These are phyloP conservation scores for Chalciporus pseudorubinellus DNA, from an alignment of 768 basidiomycete genomes.

Conservation along the genomic window DNA sequence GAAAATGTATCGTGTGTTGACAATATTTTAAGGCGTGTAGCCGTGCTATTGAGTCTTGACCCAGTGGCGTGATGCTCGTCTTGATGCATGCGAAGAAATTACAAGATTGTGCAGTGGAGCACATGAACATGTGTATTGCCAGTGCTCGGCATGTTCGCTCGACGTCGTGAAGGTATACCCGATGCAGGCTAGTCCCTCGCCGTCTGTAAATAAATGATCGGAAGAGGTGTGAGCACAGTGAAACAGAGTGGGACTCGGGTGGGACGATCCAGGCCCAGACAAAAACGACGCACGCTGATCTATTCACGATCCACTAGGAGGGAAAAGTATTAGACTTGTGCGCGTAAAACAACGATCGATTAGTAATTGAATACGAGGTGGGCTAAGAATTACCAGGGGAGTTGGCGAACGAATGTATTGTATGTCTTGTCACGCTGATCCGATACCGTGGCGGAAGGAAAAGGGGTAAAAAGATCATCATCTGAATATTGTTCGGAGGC, in stretches of 20 bases:
- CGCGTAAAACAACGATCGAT: not conserved
- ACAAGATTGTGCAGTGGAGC: too few species aligned
- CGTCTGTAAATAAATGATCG: too few species aligned
- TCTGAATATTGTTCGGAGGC: conserved; percentile 9
- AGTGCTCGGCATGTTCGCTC: not conserved
- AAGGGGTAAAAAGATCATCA: conserved; percentile 1
- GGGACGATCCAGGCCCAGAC: not conserved
- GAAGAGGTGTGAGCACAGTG: not conserved
- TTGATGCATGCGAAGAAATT: not conserved
- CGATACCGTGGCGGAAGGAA: not conserved
- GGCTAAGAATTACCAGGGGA: conserved; percentile 6
- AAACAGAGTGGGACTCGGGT: too few species aligned
- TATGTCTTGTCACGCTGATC: conserved; percentile 8
- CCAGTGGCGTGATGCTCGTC: not conserved
- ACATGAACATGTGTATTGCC: too few species aligned
- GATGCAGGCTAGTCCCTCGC: not conserved
- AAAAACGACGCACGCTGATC: not conserved
- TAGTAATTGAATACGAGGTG: conserved; percentile 5
- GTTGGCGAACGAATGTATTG: not conserved
- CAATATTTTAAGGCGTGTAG: too few species aligned
- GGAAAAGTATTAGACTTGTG: not conserved
- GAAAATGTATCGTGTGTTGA: too few species aligned
- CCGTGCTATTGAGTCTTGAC: not conserved
- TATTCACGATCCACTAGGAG: not conserved
- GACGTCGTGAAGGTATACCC: not conserved